phyloP scores from a whole-genome alignment of 2,329 filamentous ascomycete genomes.

The Moelleriella libera region DNA sequence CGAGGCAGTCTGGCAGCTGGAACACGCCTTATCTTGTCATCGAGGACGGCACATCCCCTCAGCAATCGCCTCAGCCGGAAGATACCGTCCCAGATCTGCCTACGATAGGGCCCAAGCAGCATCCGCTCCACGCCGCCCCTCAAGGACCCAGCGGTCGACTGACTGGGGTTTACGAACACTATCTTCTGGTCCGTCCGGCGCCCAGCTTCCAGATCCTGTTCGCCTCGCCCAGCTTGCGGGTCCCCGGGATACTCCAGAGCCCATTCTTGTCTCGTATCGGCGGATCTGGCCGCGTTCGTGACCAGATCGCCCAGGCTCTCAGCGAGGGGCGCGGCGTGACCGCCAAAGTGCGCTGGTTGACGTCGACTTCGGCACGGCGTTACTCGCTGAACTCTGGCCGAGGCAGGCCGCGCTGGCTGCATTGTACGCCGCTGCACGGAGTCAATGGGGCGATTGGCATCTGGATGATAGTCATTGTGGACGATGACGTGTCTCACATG shows the following conservation, averaged over 20 bases:
- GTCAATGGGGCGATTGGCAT: neutral
- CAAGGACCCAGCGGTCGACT: conserved; percentile 9
- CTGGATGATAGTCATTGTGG: conserved; percentile 1
- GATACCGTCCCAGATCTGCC: neutral
- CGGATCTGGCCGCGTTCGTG: conserved; percentile 28
- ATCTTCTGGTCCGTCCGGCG: conserved; percentile 50
- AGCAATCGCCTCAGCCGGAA: neutral
- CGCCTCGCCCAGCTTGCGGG: conserved; percentile 49
- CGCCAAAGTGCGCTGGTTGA: conserved; percentile 58
- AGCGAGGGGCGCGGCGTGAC: conserved; percentile 56
- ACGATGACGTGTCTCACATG: neutral
- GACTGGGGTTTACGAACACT: conserved; percentile 31
- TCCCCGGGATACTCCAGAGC: conserved; percentile 52
- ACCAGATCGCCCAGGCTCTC: conserved; percentile 40
- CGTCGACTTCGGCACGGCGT: conserved; percentile 1
- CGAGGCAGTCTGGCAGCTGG: neutral
- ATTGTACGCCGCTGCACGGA: conserved; percentile 1
- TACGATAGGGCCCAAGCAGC: neutral
- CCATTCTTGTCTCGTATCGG: conserved; percentile 39
- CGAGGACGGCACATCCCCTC: neutral
- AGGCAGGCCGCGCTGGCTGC: neutral
- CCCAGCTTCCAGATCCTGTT: conserved; percentile 54
- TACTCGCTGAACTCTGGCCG: neutral
- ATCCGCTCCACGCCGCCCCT: conserved; percentile 2
- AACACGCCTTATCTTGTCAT: neutral